Evolutionary conservation across 2,329 filamentous ascomycete genomes (phyloP).

Genomic region (Fusarium pilosicola): DNA sequence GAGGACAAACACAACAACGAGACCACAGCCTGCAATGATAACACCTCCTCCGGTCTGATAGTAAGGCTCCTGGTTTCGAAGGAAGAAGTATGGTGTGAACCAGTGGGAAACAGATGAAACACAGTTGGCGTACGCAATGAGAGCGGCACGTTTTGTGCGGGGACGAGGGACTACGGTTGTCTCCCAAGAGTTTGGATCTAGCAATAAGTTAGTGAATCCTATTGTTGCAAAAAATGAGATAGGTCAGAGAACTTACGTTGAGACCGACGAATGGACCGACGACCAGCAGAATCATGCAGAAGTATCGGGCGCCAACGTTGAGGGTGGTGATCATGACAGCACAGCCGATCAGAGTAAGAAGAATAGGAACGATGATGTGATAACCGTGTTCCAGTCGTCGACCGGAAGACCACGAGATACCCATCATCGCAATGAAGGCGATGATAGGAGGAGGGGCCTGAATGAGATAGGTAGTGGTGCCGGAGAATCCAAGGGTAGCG

Average conservation of each 20-base stretch:
- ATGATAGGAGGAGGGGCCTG: constrained; percentile 56
- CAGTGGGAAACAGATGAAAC: constrained; percentile 53
- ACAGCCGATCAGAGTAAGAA: constrained; percentile 50
- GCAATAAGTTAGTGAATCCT: fast-evolving
- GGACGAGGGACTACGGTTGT: constrained; percentile 54
- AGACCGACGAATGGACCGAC: constrained; percentile 52
- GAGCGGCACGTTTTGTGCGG: constrained; percentile 53
- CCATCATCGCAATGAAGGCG: constrained; percentile 51
- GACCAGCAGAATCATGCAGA: constrained; percentile 54
- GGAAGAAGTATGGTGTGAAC: constrained; percentile 55
- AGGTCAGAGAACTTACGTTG: constrained; percentile 41
- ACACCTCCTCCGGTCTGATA: constrained; percentile 45
- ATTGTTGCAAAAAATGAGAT: no score
- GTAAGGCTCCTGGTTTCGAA: constrained; percentile 44
- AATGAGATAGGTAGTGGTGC: constrained; percentile 51
- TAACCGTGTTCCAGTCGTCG: constrained; percentile 51
- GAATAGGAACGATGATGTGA: constrained; percentile 54
- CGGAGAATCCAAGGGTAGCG: constrained; percentile 42
- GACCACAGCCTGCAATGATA: constrained; percentile 43
- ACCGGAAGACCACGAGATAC: constrained; percentile 53
- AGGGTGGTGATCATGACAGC: constrained; percentile 55
- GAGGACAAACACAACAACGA: constrained; percentile 29
- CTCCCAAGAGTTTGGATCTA: constrained; percentile 52
- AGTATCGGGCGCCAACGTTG: constrained; percentile 54
- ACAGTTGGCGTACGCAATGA: constrained; percentile 56